phyloP scores from a whole-genome alignment of 805 yeast species.

The Kluyveromyces dobzhanskii region DNA sequence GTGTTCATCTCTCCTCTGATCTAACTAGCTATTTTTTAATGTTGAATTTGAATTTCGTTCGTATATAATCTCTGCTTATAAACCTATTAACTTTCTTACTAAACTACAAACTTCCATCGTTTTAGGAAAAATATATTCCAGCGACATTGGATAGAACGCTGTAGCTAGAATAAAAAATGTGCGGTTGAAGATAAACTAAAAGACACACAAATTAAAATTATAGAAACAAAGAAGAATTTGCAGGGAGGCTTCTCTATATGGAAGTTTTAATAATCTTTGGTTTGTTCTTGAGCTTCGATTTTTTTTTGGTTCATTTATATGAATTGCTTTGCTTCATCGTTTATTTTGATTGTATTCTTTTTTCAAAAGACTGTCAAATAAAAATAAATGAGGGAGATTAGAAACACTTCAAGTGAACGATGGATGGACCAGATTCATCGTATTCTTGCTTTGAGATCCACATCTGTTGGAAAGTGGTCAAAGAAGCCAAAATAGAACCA shows the following conservation, averaged over 20 bases:
- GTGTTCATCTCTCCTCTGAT: no score
- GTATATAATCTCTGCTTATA: no score
- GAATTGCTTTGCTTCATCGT: no score
- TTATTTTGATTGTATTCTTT: neutral
- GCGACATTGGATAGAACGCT: no score
- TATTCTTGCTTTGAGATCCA: slow-evolving; percentile 99
- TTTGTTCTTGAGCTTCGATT: neutral
- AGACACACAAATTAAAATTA: neutral
- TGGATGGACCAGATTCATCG: slow-evolving; percentile 99
- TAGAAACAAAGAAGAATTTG: neutral
- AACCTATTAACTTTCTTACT: no score
- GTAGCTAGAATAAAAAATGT: no score
- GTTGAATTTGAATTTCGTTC: no score
- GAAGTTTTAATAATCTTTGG: slow-evolving; percentile 4
- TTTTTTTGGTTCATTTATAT: no score
- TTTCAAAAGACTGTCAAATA: slow-evolving; percentile 3
- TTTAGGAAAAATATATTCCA: no score
- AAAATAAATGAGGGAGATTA: slow-evolving; percentile 16
- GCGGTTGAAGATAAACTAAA: no score
- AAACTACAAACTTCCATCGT: no score
- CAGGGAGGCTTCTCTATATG: neutral
- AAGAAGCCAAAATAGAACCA: slow-evolving; percentile 98
- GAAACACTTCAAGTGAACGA: slow-evolving; percentile 59
- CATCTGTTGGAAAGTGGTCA: slow-evolving; percentile 99
- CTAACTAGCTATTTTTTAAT: no score